Conservation (phyloP, 805 yeast genomes). For the Metschnikowia similis region DNA sequence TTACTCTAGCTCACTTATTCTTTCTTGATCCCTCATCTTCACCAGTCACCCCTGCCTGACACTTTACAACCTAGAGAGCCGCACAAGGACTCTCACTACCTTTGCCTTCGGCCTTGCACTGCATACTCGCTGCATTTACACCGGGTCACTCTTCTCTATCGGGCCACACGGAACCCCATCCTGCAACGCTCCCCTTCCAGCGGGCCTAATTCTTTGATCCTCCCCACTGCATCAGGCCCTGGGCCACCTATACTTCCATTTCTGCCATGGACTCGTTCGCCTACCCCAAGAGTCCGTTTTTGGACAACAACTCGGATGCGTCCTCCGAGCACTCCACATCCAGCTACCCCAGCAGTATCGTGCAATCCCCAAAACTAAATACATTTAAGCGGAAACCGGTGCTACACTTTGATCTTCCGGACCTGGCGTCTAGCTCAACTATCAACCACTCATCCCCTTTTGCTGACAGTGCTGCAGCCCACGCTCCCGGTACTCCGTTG, state of each 20-base stretch:
- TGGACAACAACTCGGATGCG: constrained; percentile 10
- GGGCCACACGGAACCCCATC: not conserved
- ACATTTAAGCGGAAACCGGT: constrained; percentile 19
- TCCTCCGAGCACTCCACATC: constrained; percentile 6
- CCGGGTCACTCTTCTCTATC: not conserved
- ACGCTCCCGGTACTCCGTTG: constrained; percentile 13
- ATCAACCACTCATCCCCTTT: constrained; percentile 26
- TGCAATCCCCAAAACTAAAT: constrained; percentile 18
- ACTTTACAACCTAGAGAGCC: not conserved
- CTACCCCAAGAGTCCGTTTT: constrained; percentile 17
- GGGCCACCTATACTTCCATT: not conserved
- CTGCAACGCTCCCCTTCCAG: not conserved
- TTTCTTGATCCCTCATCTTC: not conserved
- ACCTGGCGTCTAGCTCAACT: constrained; percentile 5
- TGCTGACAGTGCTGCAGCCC: constrained; percentile 18
- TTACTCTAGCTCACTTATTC: constrained; percentile 1
- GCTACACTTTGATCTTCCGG: constrained; percentile 31
- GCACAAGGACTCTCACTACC: not conserved
- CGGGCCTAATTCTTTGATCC: not conserved
- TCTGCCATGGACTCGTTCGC: constrained; percentile 12
- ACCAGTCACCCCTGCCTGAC: not conserved
- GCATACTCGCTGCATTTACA: not conserved
- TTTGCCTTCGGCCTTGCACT: not conserved
- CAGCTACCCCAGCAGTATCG: constrained; percentile 6
- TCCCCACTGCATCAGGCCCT: not conserved